phyloP scores from a whole-genome alignment of 441 rosid genomes.

The Mallotus japonicus region DNA sequence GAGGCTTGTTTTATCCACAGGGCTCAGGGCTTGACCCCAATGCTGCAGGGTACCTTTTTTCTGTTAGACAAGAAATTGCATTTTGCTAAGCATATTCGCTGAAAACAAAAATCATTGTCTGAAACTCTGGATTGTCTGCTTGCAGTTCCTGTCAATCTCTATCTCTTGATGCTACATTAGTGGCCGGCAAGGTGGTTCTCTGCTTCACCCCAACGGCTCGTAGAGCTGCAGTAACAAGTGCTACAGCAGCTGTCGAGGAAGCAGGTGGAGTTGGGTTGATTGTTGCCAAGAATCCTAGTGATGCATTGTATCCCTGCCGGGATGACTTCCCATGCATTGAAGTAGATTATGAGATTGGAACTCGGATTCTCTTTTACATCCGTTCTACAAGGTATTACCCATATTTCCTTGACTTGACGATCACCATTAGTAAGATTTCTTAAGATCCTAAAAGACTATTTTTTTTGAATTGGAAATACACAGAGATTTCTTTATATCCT shows the following conservation, averaged over 20 bases:
- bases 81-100: neutral
- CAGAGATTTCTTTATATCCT: conserved; percentile 24
- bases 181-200: conserved; percentile 44
- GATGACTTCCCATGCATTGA: conserved; percentile 35
- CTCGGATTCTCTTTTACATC: conserved; percentile 48
- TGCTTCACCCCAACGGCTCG: conserved; percentile 37
- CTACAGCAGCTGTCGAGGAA: conserved; percentile 30
- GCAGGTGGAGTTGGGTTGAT: conserved; percentile 49
- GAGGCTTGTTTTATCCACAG: conserved; percentile 36
- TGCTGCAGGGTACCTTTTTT: conserved; percentile 25
- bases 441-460: too few relatives aligned
- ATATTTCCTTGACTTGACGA: neutral
- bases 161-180: conserved; percentile 27
- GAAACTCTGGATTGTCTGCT: neutral
- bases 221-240: conserved; percentile 23
- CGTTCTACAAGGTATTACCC: conserved; percentile 37
- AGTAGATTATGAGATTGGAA: conserved; percentile 52
- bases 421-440: neutral
- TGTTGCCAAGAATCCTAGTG: conserved; percentile 39
- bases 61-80: neutral
- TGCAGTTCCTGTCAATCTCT: conserved; percentile 42
- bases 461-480: neutral
- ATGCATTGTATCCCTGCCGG: conserved; percentile 30
- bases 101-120: neutral
- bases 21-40: conserved; percentile 30